phyloP scores from a whole-genome alignment of 352 stramenopile species.

The Chrysophaeum taylorii region DNA sequence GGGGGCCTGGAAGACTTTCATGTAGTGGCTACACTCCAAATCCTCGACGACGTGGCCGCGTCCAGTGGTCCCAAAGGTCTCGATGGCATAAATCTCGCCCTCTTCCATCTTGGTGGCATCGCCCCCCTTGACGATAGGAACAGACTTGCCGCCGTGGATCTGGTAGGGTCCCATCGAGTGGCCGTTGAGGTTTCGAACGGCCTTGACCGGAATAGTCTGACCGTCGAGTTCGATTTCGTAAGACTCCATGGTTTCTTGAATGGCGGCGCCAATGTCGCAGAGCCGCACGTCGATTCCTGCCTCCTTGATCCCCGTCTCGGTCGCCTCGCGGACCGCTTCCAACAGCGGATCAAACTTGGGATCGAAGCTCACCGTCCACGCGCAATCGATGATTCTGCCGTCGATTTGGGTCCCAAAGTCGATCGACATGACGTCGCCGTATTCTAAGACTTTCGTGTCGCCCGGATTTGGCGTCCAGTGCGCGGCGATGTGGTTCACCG shows the following conservation, averaged over 20 bases:
- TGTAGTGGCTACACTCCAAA: constrained; percentile 93
- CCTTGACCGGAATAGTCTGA: constrained; percentile 85
- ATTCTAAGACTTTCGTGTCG: constrained; percentile 78
- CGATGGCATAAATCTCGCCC: constrained; percentile 91
- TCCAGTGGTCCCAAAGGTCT: constrained; percentile 81
- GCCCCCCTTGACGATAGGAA: constrained; percentile 86
- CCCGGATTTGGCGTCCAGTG: constrained; percentile 94
- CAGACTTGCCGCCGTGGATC: constrained; percentile 87
- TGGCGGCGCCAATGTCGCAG: constrained; percentile 80
- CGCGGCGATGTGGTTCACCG: constrained; percentile 89
- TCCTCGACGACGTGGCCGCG: constrained; percentile 73
- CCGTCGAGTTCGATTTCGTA: constrained; percentile 92
- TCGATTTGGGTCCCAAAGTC: constrained; percentile 96
- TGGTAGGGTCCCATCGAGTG: constrained; percentile 94
- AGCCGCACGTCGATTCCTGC: constrained; percentile 88
- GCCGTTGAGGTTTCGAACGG: constrained; percentile 91
- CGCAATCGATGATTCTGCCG: constrained; percentile 91
- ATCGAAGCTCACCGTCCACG: constrained; percentile 91
- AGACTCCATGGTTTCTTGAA: constrained; percentile 90
- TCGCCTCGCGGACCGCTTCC: constrained; percentile 79
- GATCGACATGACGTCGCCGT: constrained; percentile 95
- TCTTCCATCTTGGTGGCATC: constrained; percentile 93
- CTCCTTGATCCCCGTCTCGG: constrained; percentile 73
- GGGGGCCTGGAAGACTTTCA: constrained; percentile 86
- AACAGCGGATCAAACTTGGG: constrained; percentile 77